Conservation (phyloP, 257 asterid species). For the Nicotiana undulata region DNA sequence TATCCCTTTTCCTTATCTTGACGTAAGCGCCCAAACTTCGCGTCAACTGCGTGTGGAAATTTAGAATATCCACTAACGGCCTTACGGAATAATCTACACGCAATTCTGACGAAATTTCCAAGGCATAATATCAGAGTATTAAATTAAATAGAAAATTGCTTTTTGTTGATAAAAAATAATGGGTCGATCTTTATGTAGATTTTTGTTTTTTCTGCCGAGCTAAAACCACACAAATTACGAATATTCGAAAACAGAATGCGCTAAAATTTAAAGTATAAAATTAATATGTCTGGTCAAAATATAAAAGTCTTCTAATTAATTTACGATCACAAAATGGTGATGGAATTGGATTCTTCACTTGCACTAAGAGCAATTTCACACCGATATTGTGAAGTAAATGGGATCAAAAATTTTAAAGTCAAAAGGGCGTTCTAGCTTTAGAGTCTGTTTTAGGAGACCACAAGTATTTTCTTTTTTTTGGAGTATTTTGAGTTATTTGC, state of each 20-base stretch:
- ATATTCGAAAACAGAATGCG: not conserved
- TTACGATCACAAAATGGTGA: not conserved
- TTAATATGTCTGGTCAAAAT: not conserved
- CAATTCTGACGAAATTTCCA: not conserved
- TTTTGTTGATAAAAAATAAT: not conserved
- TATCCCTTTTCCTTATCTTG: not conserved
- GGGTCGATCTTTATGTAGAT: not conserved
- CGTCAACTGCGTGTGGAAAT: not conserved
- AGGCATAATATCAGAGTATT: not conserved
- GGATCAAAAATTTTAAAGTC: no score
- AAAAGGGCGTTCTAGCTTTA: no score
- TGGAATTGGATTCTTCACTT: conserved; percentile 1
- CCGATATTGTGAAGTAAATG: not conserved
- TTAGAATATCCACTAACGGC: not conserved
- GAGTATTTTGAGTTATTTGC: no score
- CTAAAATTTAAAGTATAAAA: not conserved
- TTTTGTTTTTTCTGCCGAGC: not conserved
- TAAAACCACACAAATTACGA: not conserved
- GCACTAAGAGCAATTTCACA: not conserved
- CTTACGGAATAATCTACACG: not conserved
- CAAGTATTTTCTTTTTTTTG: no score
- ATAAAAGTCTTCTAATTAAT: not conserved
- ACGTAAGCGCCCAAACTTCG: not conserved
- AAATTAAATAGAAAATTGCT: not conserved
- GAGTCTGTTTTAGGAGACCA: no score